Evolutionary conservation across 1,139 yeast species (phyloP), one percentile per base, ranked within the genome.

Genomic region (Dujonia santamariae): DNA sequence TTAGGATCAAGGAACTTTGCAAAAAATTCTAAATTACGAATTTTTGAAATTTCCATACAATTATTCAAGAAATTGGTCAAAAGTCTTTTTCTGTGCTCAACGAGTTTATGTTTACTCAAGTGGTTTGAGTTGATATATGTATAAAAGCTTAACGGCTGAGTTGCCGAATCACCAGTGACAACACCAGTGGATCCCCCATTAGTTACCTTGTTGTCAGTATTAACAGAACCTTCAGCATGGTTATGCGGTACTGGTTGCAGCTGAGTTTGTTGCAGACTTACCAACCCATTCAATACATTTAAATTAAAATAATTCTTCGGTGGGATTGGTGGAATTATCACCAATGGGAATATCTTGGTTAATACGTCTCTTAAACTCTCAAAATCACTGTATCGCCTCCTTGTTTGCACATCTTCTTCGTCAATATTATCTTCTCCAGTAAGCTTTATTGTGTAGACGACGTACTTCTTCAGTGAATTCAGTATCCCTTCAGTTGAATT

Each of bases 241-340:
- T 26, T 9, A 20, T 32, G 32, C 3, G 22, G 8, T 13, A 13
- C 22, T 11, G 34, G 16, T 6, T 19, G n/a, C 3, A 17, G 25
- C 5, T 36, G 36, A 19, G 24, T 28, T 24, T n/a, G n/a, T 35
- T 23, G 30, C 4, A 44, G 28, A 16, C 37, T 28, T 13, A 61
- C 67, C 16, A 67, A 42, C 1, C 65, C 68, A 39, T 64, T 66
- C 34, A 68, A 51, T 30, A 62, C 48, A 6, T 59, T 56, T 30
- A 68, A 57, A 32, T 61, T 61, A 30, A 65, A 51, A 44, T 67
- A 69, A 41, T 92, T 96, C 58, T 92, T 92, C 44, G 90, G 96
- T 0, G 98, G 98, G 24, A 94, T 87, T 0, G 97, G 96, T 2
- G 98, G 98, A 4, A 92, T 76, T 4, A 92, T 72, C 11, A 80